Evolutionary conservation across 2,329 filamentous ascomycete species (phyloP), one percentile per base, ranked within the genome.

Genomic region (Cladorrhinum sp.): DNA sequence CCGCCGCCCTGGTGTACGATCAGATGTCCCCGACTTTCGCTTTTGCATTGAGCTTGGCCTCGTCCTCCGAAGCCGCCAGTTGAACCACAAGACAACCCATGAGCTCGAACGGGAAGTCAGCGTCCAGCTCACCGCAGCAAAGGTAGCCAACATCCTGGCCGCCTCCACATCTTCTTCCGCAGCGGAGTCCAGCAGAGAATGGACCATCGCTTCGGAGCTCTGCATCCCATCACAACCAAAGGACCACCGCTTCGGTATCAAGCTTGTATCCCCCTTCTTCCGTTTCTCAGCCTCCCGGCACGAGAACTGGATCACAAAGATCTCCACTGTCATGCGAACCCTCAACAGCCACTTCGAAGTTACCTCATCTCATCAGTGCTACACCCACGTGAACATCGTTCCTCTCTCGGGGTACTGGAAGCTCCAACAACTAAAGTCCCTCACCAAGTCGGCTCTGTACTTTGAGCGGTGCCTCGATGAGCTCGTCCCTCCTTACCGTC

Each of bases 381-480:
- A 61, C 59, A 68, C 67, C 7, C 61, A 64, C 53, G 52, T 69
- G 36, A 65, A 69, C 59, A 51, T 69, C 42, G 60, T 65, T 33
- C 67, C 67, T 0, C 20, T 20, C 10, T 8, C 56, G 14, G 66
- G 67, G 8, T 60, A 30, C 54, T 69, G 67, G 67, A 23, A 30
- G 33, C 60, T 67, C 14, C n/a, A 36, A 21, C 62, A 68, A 18
- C 61, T 61, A 50, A 65, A 66, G 52, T 57, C 52, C n/a, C 65
- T 69, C 6, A 64, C 67, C 58, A 64, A 62, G 52, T 59, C 60
- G 16, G 58, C 65, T 12, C 57, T 69, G 7, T 68, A 69, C 64
- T 69, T 67, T 28, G 67, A 69, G 64, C 60, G 60, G 49, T 67
- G 65, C 62, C 61, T 69, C 42, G 67, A 69, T 59, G 62, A 62